Conservation (phyloP, 23 red algal genomes). For the Gracilaria caudata region DNA sequence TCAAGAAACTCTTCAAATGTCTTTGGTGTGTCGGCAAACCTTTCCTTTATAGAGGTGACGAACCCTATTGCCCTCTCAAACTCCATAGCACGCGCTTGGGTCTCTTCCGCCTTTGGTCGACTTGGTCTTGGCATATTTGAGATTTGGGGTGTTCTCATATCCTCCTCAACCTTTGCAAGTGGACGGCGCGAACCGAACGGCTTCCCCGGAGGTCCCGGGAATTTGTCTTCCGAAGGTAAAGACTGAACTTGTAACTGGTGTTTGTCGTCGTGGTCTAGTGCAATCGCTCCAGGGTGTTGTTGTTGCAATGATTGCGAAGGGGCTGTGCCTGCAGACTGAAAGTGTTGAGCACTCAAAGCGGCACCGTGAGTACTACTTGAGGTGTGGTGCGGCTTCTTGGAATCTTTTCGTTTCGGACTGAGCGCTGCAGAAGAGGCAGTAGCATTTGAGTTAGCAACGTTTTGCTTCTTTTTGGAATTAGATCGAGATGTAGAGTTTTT, state of each 20-base stretch:
- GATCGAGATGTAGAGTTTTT: constrained; percentile 27
- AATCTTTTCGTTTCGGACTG: constrained; percentile 50
- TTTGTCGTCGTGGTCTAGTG: neutral
- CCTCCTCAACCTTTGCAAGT: constrained; percentile 11
- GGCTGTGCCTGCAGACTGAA: neutral
- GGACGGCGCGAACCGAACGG: neutral
- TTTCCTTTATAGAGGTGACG: constrained; percentile 91
- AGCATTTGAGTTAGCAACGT: constrained; percentile 33
- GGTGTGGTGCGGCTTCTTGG: constrained; percentile 31
- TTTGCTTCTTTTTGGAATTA: constrained; percentile 40
- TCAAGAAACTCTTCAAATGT: constrained; percentile 87
- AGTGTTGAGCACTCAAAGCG: neutral
- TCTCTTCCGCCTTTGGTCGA: constrained; percentile 19
- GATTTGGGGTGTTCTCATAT: neutral
- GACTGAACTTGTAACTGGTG: neutral
- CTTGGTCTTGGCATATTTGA: constrained; percentile 7
- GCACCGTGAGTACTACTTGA: neutral
- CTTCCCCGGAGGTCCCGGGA: neutral
- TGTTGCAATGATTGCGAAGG: neutral
- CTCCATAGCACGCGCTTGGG: constrained; percentile 49
- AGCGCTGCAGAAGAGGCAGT: constrained; percentile 19
- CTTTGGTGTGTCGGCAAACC: constrained; percentile 69
- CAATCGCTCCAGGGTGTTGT: neutral
- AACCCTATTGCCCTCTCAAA: constrained; percentile 95
- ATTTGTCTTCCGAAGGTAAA: neutral